Percentiles rank a stretch among this genome's conserved stretches.
These are phyloP conservation scores for Globisporangium canariense DNA, from an alignment of 352 stramenopile genomes.

Conservation along the genomic window DNA sequence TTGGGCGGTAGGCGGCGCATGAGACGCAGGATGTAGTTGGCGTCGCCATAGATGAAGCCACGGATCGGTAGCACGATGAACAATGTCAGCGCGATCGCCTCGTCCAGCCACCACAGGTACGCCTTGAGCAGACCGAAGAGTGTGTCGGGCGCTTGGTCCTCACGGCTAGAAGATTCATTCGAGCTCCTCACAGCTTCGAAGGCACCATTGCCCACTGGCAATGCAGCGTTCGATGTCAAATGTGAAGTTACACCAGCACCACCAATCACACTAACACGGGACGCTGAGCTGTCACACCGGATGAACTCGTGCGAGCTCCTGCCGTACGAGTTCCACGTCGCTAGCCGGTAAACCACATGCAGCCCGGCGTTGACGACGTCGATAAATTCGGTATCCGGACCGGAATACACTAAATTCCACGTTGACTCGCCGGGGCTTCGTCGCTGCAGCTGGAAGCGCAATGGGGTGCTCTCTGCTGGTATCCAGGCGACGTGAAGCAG, in stretches of 20 bases:
- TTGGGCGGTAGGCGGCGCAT: conserved; percentile 71
- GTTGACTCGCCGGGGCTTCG: conserved; percentile 50
- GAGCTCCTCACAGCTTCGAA: not conserved
- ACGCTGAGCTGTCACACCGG: conserved; percentile 31
- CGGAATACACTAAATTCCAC: conserved; percentile 62
- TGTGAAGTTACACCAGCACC: not conserved
- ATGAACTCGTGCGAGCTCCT: conserved; percentile 58
- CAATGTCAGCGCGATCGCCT: conserved; percentile 68
- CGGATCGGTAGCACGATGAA: conserved; percentile 77
- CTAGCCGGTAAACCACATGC: conserved; percentile 70
- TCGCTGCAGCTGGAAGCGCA: conserved; percentile 71
- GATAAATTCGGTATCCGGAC: conserved; percentile 68
- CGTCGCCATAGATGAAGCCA: conserved; percentile 81
- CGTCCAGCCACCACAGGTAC: conserved; percentile 86
- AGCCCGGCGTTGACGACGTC: conserved; percentile 51
- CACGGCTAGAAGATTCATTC: conserved; percentile 10
- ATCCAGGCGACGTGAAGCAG: conserved; percentile 62
- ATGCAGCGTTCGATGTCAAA: not conserved
- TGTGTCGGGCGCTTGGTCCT: conserved; percentile 13
- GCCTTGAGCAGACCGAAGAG: conserved; percentile 50
- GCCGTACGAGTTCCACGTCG: conserved; percentile 83
- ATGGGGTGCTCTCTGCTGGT: conserved; percentile 38
- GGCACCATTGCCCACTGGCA: not conserved
- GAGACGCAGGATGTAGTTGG: conserved; percentile 63
- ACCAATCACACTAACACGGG: too few relatives aligned